These are phyloP conservation scores for Ensete glaucum DNA, from an alignment of 176 grass and related monocot species.

Conservation along the genomic window DNA sequence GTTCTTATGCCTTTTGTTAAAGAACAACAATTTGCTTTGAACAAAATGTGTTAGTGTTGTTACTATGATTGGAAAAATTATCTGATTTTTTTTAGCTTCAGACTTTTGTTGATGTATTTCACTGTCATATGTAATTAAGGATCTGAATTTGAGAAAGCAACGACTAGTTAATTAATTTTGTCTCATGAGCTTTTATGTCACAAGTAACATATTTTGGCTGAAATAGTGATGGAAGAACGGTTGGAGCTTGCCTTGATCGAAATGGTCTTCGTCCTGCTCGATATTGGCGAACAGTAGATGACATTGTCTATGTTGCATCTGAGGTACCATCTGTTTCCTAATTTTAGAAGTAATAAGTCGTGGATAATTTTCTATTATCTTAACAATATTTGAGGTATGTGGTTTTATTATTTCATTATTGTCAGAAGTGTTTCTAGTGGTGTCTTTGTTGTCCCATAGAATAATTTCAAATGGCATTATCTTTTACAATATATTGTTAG, in stretches of 20 bases:
- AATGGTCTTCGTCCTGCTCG: conserved; percentile 99
- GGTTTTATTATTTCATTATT: too few species aligned
- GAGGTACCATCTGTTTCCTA: conserved; percentile 57
- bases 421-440: too few species aligned
- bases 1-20: too few species aligned
- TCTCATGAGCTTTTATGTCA: not conserved
- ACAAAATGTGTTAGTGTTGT: too few species aligned
- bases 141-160: not conserved
- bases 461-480: too few species aligned
- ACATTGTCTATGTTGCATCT: conserved; percentile 99
- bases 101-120: too few species aligned
- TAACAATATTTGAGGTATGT: not conserved
- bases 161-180: not conserved
- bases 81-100: too few species aligned
- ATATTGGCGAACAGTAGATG: conserved; percentile 96
- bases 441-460: too few species aligned
- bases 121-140: not conserved
- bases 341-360: not conserved
- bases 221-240: conserved; percentile 89
- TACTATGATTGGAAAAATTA: too few species aligned
- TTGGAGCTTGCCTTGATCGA: conserved; percentile 92
- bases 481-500: too few species aligned
- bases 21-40: too few species aligned
- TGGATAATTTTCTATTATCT: not conserved
- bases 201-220: conserved; percentile 21